These are phyloP conservation scores for Starmera amethionina DNA, from an alignment of 805 yeast species.

Conservation along the genomic window DNA sequence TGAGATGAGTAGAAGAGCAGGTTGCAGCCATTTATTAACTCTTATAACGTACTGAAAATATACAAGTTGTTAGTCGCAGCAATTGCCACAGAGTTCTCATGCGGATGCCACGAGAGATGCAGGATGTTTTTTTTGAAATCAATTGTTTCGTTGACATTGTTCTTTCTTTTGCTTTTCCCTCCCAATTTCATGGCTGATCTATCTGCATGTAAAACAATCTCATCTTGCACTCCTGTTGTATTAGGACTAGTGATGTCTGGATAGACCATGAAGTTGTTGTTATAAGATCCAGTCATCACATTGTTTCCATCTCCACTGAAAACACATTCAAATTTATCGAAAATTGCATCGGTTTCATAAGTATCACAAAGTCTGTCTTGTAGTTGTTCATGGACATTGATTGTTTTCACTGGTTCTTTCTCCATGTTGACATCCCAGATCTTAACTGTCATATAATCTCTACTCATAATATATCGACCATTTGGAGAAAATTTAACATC, in stretches of 20 bases:
- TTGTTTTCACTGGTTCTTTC: constrained; percentile 85
- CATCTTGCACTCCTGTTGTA: constrained; percentile 22
- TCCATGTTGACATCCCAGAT: constrained; percentile 99
- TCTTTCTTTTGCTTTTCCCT: constrained; percentile 46
- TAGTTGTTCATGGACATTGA: constrained; percentile 90
- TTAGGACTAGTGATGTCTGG: constrained; percentile 58
- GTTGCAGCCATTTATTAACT: too few relatives aligned
- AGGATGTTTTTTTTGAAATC: constrained; percentile 92
- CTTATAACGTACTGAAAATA: constrained; percentile 65
- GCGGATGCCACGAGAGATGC: constrained; percentile 98
- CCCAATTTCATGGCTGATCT: constrained; percentile 75
- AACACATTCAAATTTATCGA: constrained; percentile 95
- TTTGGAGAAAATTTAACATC: constrained; percentile 88
- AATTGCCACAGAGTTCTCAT: constrained; percentile 91
- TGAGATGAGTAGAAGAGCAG: too few relatives aligned
- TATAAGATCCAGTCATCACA: constrained; percentile 95
- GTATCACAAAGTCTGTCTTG: constrained; percentile 93
- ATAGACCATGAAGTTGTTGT: constrained; percentile 93
- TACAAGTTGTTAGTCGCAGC: constrained; percentile 96
- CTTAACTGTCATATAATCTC: constrained; percentile 96
- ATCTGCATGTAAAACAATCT: constrained; percentile 91
- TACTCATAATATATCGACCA: constrained; percentile 91
- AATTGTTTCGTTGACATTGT: constrained; percentile 46
- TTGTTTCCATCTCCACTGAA: constrained; percentile 88
- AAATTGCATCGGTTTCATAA: constrained; percentile 96